phyloP scores from a whole-genome alignment of 805 yeast species.

The Kodamaea jinghongensis region DNA sequence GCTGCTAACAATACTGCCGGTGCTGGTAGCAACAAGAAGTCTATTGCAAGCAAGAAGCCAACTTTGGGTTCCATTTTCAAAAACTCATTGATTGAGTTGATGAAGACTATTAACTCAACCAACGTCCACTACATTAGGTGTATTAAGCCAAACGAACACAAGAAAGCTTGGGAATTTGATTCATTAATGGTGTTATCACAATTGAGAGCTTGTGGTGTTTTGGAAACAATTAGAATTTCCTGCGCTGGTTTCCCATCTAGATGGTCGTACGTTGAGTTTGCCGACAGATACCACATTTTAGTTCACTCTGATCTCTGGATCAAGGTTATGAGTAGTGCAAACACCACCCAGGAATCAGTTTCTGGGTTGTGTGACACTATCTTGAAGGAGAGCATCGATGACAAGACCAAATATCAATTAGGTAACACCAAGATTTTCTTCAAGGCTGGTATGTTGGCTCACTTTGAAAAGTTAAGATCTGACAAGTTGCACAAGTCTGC shows the following conservation, averaged over 20 bases:
- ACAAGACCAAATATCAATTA: conserved; percentile 70
- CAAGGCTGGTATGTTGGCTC: conserved; percentile 95
- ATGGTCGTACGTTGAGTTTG: conserved; percentile 93
- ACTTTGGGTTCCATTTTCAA: conserved; percentile 95
- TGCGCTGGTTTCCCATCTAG: conserved; percentile 98
- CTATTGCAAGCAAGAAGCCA: conserved; percentile 66
- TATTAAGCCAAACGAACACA: conserved; percentile 92
- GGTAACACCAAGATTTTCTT: conserved; percentile 94
- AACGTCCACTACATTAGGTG: conserved; percentile 97
- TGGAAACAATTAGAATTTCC: conserved; percentile 93
- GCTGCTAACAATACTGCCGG: conserved; percentile 22
- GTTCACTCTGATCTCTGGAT: conserved; percentile 71
- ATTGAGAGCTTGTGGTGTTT: conserved; percentile 96
- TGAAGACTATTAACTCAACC: conserved; percentile 90
- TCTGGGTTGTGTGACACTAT: conserved; percentile 67
- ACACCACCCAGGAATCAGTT: conserved; percentile 54
- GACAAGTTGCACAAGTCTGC: conserved; percentile 79
- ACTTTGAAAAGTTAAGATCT: conserved; percentile 79
- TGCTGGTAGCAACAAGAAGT: conserved; percentile 24
- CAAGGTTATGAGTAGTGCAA: conserved; percentile 45
- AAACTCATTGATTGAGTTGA: conserved; percentile 84
- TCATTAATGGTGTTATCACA: conserved; percentile 94
- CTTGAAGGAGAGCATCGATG: conserved; percentile 61
- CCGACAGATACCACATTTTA: conserved; percentile 80
- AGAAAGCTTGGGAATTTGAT: conserved; percentile 94